Base-by-base conservation (phyloP, 2,329 filamentous ascomycete genomes). In the Trichoderma cornu-damae region DNA sequence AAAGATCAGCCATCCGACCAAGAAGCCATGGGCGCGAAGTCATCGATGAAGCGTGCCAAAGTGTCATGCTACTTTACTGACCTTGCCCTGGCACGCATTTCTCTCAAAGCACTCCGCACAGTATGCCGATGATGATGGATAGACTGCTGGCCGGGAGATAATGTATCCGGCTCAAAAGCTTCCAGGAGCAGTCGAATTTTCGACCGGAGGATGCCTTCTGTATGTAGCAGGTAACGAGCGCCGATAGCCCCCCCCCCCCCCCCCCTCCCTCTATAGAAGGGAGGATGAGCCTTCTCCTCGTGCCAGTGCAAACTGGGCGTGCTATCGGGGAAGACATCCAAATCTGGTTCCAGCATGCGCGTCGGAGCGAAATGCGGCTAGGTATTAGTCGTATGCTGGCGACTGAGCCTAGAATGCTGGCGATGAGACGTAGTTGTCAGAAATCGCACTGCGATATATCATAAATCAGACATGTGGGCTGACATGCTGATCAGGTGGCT, bases 351-450 rank as follows among this genome's bases (percentile, higher is more conserved):
- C 37, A 49, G 32, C 18, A 49, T 52, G 28, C 38, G 49, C 43
- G 49, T 43, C 49, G 34, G 38, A 42, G 49, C 34, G 32, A 12
- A 22, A n/a, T 26, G 28, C 28, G 26, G 38, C 49, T 52, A n/a
- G n/a, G n/a, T n/a, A n/a, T n/a, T n/a, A n/a, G n/a, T n/a, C n/a
- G n/a, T n/a, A 50, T n/a, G 20, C 20, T 37, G 46, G 22, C 46
- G 46, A 49, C 8, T 32, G 38, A 52, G 43, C 37, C 49, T 52
- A 52, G 49, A 52, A 52, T 42, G 43, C 37, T 52, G 49, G 49
- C 37, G 49, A 52, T 32, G 26, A 18, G 37, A 22, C 26, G 11
- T 26, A n/a, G 28, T 52, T 40, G 37, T 52, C 37, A 52, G 37
- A 52, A 42, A 43, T 34, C 37, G 30, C 44, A 48, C 44, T 48